Base-by-base conservation (phyloP, 1,139 yeast genomes). In the Suhomyces bolitotheri region DNA sequence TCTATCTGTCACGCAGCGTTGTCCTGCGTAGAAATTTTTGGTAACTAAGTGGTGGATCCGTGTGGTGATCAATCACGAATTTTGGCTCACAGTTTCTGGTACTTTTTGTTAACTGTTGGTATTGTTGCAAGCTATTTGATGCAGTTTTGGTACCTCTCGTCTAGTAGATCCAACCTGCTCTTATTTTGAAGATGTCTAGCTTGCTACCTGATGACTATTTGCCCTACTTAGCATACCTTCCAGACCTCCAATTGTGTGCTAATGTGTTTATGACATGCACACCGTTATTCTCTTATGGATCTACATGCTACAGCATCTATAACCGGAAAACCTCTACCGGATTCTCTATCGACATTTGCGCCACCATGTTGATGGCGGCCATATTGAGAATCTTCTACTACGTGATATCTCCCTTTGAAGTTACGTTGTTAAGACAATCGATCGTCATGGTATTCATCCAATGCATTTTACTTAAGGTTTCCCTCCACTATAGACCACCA, bases 341-440 rank as follows among this genome's bases (percentile, higher is more conserved):
- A 19, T 88, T 88, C 54, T 82, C 94, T 6, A 69, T 88, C 15
- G 97, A 89, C 58, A 84, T 89, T 10, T 89, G 96, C 61, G 92
- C 90, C 11, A 86, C 95, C 8, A 88, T 89, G 96, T 59, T 89
- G 41, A 71, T 87, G 49, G 84, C 96, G 1, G 77, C 88, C 31
- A 76, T 82, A 4, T 62, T 88, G 27, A 71, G 95, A 44, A 80
- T 89, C 14, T 77, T 80, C 36, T 89, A 86, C 63, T 89, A 83
- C 62, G 60, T 82, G 43, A 80, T 88, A 34, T 75, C 82, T 28
- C 96, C 96, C 0, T 89, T 81, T 56, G 96, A 89, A 54, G 59
- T 76, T 12, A 76, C 95, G 3, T 60, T 89, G 24, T 65, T 88
- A 28, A 62, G 90, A 40, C 97, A 89, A 55, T 78, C 94, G 25